A percentile compares a stretch with the other conserved stretches of the same genome.
Conservation (phyloP, 148 eudicot species). For the Arbutus unedo region DNA sequence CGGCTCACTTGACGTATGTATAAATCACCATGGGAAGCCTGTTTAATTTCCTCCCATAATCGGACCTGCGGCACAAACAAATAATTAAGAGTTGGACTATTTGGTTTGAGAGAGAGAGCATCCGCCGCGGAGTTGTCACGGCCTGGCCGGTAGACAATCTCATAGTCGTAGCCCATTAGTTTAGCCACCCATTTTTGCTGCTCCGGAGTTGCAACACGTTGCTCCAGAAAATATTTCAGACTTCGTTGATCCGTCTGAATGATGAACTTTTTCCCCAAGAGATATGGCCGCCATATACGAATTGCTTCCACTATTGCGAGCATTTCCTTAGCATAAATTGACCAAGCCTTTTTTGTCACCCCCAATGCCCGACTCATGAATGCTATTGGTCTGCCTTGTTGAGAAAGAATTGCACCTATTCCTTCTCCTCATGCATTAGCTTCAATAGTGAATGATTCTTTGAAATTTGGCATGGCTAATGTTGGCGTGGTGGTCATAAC, state of each 20-base stretch:
- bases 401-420: not conserved
- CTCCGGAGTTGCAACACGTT: not conserved
- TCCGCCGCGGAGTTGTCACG: not conserved
- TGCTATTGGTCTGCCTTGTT: not conserved
- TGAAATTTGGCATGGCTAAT: not conserved
- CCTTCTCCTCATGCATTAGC: not conserved
- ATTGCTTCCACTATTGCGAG: not conserved
- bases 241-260: not conserved
- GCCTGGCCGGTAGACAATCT: not conserved
- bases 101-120: not conserved
- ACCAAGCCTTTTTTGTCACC: not conserved
- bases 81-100: not conserved
- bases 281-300: not conserved
- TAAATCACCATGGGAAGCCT: too few relatives aligned
- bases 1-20: too few relatives aligned
- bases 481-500: not conserved
- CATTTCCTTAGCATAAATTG: conserved; percentile 2
- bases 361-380: not conserved
- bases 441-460: not conserved
- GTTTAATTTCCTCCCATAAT: not conserved
- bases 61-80: not conserved
- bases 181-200: not conserved
- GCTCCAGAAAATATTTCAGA: not conserved
- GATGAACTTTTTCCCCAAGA: not conserved
- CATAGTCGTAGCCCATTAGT: not conserved